Evolutionary conservation across 352 stramenopile genomes (phyloP).

Genomic region (Globisporangium nunn): DNA sequence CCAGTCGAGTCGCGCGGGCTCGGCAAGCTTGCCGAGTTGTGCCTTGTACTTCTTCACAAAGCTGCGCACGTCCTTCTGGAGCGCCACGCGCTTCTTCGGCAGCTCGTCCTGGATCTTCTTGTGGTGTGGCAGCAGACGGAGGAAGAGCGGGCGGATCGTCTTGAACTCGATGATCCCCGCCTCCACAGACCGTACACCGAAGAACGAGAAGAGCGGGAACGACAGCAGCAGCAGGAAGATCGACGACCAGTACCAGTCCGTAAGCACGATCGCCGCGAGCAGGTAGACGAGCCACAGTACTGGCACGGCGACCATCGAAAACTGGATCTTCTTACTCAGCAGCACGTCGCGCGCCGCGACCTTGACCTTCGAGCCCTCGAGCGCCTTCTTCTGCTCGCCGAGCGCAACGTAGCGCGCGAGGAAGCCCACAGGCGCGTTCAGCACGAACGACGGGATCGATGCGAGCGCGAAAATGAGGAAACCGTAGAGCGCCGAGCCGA

Average conservation of each 20-base stretch:
- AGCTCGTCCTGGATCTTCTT: conserved; percentile 78
- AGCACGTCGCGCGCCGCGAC: conserved; percentile 86
- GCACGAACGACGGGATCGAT: conserved; percentile 87
- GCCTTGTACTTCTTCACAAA: conserved; percentile 73
- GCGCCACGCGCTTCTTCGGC: conserved; percentile 42
- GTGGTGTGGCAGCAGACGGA: conserved; percentile 70
- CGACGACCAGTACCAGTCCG: conserved; percentile 83
- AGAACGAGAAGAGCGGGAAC: conserved; percentile 86
- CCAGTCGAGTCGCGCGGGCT: conserved; percentile 75
- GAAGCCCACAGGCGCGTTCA: conserved; percentile 88
- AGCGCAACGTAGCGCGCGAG: conserved; percentile 73
- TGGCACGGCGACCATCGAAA: conserved; percentile 88
- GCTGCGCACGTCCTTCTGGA: conserved; percentile 69
- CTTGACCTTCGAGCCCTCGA: conserved; percentile 89
- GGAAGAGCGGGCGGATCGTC: conserved; percentile 77
- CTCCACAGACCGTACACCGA: conserved; percentile 81
- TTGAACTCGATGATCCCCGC: conserved; percentile 86
- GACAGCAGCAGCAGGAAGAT: conserved; percentile 72
- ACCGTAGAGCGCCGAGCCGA: conserved; percentile 84
- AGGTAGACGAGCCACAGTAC: conserved; percentile 85
- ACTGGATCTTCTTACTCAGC: conserved; percentile 91
- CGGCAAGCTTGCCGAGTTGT: conserved; percentile 54
- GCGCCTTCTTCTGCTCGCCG: conserved; percentile 74
- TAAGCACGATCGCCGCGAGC: conserved; percentile 70
- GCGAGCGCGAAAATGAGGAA: conserved; percentile 83